Evolutionary conservation across 1,139 yeast genomes (phyloP).

Genomic region (Candida tropicalis): DNA sequence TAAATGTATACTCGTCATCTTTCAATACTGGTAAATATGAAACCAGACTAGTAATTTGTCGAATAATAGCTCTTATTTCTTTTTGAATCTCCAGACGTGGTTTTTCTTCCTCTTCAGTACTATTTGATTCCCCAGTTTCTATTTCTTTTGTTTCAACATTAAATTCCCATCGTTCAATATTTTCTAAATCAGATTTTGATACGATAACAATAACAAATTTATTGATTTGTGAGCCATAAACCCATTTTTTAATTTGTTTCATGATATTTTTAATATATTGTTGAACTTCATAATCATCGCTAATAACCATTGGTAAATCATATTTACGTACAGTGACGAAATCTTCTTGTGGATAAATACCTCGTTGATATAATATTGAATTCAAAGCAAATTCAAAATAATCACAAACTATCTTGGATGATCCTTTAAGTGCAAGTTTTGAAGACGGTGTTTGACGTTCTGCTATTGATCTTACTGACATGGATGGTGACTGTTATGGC

Average conservation of each 20-base stretch:
- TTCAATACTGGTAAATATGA: conserved; percentile 78
- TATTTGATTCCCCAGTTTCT: conserved; percentile 9
- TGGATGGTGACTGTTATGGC: background rate
- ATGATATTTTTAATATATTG: conserved; percentile 68
- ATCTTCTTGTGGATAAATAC: conserved; percentile 88
- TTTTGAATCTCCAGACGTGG: conserved; percentile 57
- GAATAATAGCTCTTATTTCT: conserved; percentile 81
- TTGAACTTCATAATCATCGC: conserved; percentile 77
- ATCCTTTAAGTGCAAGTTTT: conserved; percentile 71
- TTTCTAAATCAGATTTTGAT: conserved; percentile 65
- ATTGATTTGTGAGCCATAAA: conserved; percentile 68
- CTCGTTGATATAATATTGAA: conserved; percentile 83
- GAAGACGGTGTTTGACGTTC: conserved; percentile 11
- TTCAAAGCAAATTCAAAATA: conserved; percentile 83
- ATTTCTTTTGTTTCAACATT: conserved; percentile 49
- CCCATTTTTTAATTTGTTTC: conserved; percentile 82
- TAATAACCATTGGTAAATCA: conserved; percentile 73
- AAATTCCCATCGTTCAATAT: conserved; percentile 88
- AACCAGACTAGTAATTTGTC: conserved; percentile 89
- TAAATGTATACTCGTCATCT: conserved; percentile 74
- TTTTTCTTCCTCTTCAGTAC: conserved; percentile 24
- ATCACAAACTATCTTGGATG: conserved; percentile 77
- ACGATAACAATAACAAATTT: conserved; percentile 73
- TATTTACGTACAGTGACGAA: conserved; percentile 79
- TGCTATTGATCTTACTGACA: background rate